Evolutionary conservation across 1,284 basidiomycete species (phyloP), one percentile per base, ranked within the genome.

Genomic region (Albatrellus sp.): DNA sequence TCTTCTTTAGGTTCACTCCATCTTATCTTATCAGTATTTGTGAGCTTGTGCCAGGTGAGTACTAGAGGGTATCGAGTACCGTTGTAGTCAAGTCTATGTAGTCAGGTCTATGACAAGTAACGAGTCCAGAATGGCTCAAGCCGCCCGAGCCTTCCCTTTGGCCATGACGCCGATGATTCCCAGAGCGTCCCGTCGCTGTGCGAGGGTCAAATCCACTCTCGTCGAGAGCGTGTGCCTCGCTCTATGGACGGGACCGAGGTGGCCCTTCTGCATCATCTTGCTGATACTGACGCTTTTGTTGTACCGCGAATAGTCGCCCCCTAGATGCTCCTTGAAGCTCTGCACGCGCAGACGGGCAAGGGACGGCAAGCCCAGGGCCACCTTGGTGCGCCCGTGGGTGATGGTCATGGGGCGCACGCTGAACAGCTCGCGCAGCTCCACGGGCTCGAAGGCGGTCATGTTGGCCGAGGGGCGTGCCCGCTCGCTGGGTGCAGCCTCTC

Each of bases 281-380:
- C 37, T 32, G 29, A 40, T 16, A 12, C 41, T 48, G 16, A 45
- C 46, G 32, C 17, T 12, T 11, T 32, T 45, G 13, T 57, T 61
- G 35, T 70, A 72, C 28, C 64, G 65, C 12, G 66, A 60, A 52
- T 80, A 81, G 50, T 75, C 68, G 29, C 76, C 74, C 5, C 62
- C 71, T 20, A 57, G 51, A 12, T 53, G 54, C 53, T 73, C 69
- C 45, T 57, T 55, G 38, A 56, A 50, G 29, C 13, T 14, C 13
- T 28, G 35, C 16, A 44, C 20, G 14, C 29, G 43, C 31, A 38
- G 35, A 14, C 43, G 17, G n/a, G n/a, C 28, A 38, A 37, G 43
- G 13, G 17, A 28, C 14, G 33, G 40, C 24, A 24, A 7, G 24
- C 24, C 24, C 24, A 24, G 24, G 24, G 24, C 24, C 3, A 24